phyloP scores from a whole-genome alignment of 345 rosid genomes.

The Citrus mangshanensis region DNA sequence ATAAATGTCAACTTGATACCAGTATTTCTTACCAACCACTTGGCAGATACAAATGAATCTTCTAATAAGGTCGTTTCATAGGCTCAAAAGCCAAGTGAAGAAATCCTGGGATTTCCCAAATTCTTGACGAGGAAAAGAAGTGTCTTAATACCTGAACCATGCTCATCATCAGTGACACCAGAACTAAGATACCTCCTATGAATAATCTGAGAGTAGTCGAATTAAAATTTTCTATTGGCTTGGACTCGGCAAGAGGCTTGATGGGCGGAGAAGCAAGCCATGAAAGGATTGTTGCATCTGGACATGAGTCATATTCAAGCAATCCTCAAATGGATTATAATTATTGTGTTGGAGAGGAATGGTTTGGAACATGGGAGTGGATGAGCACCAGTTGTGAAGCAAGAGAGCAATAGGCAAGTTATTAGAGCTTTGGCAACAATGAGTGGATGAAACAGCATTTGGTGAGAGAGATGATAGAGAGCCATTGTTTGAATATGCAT shows the following conservation, averaged over 20 bases:
- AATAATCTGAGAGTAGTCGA: background rate
- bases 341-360: background rate
- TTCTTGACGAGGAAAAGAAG: background rate
- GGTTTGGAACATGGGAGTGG: background rate
- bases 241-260: background rate
- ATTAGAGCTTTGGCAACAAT: background rate
- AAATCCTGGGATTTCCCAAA: background rate
- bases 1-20: background rate
- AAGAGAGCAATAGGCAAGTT: conserved; percentile 3
- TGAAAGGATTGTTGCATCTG: conserved; percentile 3
- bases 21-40: background rate
- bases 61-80: background rate
- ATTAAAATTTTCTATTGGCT: background rate
- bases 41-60: background rate
- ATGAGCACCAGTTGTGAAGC: conserved; percentile 1
- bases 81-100: background rate
- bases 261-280: background rate
- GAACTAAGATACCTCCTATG: background rate
- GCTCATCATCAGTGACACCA: background rate
- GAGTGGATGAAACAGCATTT: conserved; percentile 10
- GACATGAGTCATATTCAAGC: conserved; percentile 9
- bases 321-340: conserved; percentile 10
- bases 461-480: conserved; percentile 4
- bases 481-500: conserved; percentile 18
- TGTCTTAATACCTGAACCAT: background rate